Percentiles rank a stretch among this genome's conserved stretches.
Conservation (phyloP, 768 basidiomycete genomes). For the Xerocomellus amylosporus region DNA sequence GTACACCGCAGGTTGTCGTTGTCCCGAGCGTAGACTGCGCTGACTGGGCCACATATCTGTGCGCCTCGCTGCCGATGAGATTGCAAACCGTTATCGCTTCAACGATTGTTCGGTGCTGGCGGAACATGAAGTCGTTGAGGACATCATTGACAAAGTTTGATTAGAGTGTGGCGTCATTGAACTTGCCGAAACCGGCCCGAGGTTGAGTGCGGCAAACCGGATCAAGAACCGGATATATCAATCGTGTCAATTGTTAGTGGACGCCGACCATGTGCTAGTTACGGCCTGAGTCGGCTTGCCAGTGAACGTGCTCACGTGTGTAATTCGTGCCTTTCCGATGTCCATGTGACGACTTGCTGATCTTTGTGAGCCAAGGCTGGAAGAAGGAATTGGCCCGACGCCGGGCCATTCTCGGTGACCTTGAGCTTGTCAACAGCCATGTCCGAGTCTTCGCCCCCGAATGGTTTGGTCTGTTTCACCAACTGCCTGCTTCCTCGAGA, state of each 20-base stretch:
- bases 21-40: neutral
- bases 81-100: neutral
- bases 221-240: neutral
- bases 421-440: conserved; percentile 16
- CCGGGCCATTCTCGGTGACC: conserved; percentile 4
- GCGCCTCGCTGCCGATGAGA: neutral
- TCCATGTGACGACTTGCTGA: conserved; percentile 14
- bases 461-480: conserved; percentile 81
- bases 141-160: too few relatives aligned
- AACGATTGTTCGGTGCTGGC: neutral
- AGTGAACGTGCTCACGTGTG: too few relatives aligned
- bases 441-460: conserved; percentile 29
- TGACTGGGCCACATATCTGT: neutral
- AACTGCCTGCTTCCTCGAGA: conserved; percentile 80
- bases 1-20: conserved; percentile 3
- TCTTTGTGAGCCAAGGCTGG: neutral
- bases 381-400: neutral
- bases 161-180: neutral
- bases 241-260: neutral
- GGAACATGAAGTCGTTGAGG: neutral
- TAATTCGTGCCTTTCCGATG: neutral
- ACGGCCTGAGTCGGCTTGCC: neutral
- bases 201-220: neutral
- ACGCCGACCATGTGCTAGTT: conserved; percentile 13
- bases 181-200: neutral